Base-by-base conservation (phyloP, 2,329 filamentous ascomycete species). In the Cercospora beticola region DNA sequence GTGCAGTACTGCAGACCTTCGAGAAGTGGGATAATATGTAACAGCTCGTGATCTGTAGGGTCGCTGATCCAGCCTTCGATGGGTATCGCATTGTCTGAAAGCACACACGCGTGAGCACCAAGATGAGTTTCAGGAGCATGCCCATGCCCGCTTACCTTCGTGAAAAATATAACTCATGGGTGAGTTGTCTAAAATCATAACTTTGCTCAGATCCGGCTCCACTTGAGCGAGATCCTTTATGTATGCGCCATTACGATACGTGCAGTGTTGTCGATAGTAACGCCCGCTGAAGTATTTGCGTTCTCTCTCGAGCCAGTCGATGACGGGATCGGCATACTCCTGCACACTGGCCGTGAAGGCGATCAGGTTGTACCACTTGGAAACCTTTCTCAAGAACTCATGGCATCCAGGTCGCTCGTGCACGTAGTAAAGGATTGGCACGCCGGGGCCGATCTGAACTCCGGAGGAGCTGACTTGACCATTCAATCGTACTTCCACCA, bases 21-120 rank as follows among this genome's bases (percentile, higher is more conserved):
- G 56, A 99, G 85, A 76, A 98, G 85, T 33, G 95, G 95, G 68
- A 99, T 89, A 69, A 99, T 86, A 80, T 98, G 93, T 80, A 98
- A 86, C 73, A 99, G 85, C 78, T 97, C 94, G 79, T 94, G 95
- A 82, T 99, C 95, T 28, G 95, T 98, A 23, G 95, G 95, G 82
- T 99, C 95, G 80, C 90, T 97, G 82, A 99, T 98, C 95, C 95
- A 99, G 77, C 95, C 95, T 83, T 98, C 94, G 78, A 99, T 98
- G 3, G 95, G 95, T 76, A 99, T 97, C 62, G 95, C 95, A 82
- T 99, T 99, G 81, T 99, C 95, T 99, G 28, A 30, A 56, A 60
- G n/a, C n/a, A 26, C 54, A 23, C 12, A 52, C 64, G 43, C 62
- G 52, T 64, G 52, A 64, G 31, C 30, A 43, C 67, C 59, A 67